Base-by-base conservation (phyloP, 2,329 filamentous ascomycete species). In the Beauveria medogensis region DNA sequence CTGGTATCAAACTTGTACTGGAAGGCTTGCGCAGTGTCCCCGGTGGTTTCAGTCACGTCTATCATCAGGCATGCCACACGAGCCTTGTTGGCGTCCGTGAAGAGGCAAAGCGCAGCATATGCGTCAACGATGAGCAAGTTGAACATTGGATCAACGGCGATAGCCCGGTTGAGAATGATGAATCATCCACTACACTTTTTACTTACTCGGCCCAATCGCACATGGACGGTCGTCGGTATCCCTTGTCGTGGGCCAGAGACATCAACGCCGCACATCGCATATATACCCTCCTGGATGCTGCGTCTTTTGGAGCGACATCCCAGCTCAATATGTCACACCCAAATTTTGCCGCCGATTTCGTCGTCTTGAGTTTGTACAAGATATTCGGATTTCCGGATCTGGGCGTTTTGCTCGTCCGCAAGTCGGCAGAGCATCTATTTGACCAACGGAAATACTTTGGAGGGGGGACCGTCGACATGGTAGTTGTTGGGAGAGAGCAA, bases 331-430 rank as follows among this genome's bases (percentile, higher is more conserved):
- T 97, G 2, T 78, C 83, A 60, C 75, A 89, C 65, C 67, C 80
- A 0, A 75, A 78, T 0, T 70, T 74, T 0, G 85, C 88, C 0
- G 90, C 93, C 1, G 93, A 97, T 71, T 97, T 97, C 66, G 88
- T 85, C 0, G 89, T 91, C 0, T 69, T 97, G 47, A 97, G 92
- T 72, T 86, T 97, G 65, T 95, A 97, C 77, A 99, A 97, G 72
- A 92, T 97, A n/a, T 97, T 97, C 72, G 93, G 94, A 1, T 97
- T 97, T 65, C 93, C 93, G 0, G 91, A 97, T 70, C 78, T 97
- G 2, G 93, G 93, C 2, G 92, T 87, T 1, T 75, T 99, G 62
- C 85, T 97, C 34, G 85, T 97, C 14, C 85, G 89, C 47, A 92
- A 90, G 66, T 80, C 83, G 37, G 83, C 89, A 14, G 84, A 83